These are phyloP conservation scores for Calonectria henricotiae DNA, from an alignment of 2,329 filamentous ascomycete genomes.

Conservation along the genomic window DNA sequence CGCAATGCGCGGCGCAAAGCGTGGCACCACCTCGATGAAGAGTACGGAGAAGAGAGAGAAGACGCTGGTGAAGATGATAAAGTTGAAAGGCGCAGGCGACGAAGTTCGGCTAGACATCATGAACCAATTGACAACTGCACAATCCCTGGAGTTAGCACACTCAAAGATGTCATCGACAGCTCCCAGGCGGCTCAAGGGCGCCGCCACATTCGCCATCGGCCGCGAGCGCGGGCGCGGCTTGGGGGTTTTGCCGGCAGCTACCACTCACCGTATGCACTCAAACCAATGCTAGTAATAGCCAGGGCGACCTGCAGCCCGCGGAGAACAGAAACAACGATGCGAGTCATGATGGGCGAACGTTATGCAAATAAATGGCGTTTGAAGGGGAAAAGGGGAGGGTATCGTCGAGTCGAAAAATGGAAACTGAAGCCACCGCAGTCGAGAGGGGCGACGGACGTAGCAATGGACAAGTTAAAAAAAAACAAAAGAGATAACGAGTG, in stretches of 20 bases:
- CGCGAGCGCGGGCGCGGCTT: conserved; percentile 15
- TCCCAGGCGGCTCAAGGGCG: background rate
- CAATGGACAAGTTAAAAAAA: conserved; percentile 15
- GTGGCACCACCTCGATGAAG: conserved; percentile 69
- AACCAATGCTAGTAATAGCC: conserved; percentile 48
- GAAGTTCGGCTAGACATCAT: conserved; percentile 69
- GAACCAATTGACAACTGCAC: conserved; percentile 74
- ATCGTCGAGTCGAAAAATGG: conserved; percentile 18
- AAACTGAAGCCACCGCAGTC: conserved; percentile 5
- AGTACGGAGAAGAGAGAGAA: conserved; percentile 71
- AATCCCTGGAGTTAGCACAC: conserved; percentile 4
- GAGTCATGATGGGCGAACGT: conserved; percentile 43
- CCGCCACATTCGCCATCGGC: conserved; percentile 12
- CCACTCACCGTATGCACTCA: conserved; percentile 49
- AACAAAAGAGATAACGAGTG: conserved; percentile 23
- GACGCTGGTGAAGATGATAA: conserved; percentile 70
- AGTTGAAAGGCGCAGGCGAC: conserved; percentile 73
- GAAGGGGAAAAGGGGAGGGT: conserved; percentile 6
- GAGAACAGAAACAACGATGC: conserved; percentile 41
- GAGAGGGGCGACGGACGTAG: conserved; percentile 9
- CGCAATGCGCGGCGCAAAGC: conserved; percentile 63
- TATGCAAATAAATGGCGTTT: background rate
- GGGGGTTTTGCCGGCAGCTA: conserved; percentile 5
- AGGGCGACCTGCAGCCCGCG: conserved; percentile 49
- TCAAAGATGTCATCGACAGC: background rate